Base-by-base conservation (phyloP, 78 protist genomes). In the Dictyostelium firmibasis region DNA sequence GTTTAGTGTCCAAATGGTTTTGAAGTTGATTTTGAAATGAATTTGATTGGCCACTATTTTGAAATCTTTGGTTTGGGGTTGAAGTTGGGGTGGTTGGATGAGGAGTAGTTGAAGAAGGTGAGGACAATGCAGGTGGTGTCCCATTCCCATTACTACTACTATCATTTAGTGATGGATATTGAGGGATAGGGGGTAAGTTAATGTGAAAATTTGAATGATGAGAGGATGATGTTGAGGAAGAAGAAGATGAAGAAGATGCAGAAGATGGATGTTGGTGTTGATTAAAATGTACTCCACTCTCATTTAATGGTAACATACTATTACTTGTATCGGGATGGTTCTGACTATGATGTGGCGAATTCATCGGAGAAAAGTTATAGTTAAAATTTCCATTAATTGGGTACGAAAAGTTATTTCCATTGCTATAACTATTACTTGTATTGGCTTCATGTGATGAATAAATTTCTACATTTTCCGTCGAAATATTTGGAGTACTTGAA, bases 11-110 rank as follows among this genome's bases (percentile, higher is more conserved):
- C 13, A 87, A 35, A 53, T 53, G n/a, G 33, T 75, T 57, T 10
- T 85, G 85, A 35, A 78, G 36, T 76, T 87, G 85, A 29, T 11
- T 50, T 79, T 79, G 85, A 47, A 47, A 77, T n/a, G 62, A 23
- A 43, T 18, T 77, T 18, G 85, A 29, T 5, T n/a, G n/a, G n/a
- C 69, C 29, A 10, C 29, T 47, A 5, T 16, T 16, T 16, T 20
- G 18, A 11, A 25, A 31, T 62, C 67, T 5, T 29, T 60, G 86
- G 16, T 60, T n/a, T 60, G 72, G 86, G 2, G 53, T 85, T 23
- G 83, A 38, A 3, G 70, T 83, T 16, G 35, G 76, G 0, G 85
- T 79, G 10, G 83, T 38, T 50, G 53, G n/a, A 50, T 50, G 62
- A 18, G 92, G 41, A 7, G 74, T 69, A 33, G 85, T 64, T 84